phyloP scores from a whole-genome alignment of 306 rosid species.

The Rosa persica region DNA sequence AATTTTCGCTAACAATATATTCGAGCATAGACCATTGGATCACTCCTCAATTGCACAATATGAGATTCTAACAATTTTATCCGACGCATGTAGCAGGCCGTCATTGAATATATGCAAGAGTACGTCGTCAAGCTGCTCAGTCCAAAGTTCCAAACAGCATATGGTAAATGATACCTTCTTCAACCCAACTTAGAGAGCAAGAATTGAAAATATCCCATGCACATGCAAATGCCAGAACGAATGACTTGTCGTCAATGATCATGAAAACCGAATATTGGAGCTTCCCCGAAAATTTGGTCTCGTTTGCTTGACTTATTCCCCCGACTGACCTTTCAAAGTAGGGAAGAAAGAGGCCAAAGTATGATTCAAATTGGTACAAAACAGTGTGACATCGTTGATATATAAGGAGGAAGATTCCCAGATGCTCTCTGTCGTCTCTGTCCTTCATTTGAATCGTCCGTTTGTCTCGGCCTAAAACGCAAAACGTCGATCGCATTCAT shows the following conservation, averaged over 20 bases:
- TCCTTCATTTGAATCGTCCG: neutral
- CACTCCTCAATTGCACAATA: neutral
- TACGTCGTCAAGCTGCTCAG: neutral
- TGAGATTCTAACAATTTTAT: neutral
- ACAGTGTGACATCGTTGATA: neutral
- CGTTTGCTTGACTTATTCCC: neutral
- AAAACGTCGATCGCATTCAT: neutral
- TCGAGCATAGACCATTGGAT: neutral
- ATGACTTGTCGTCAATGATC: neutral
- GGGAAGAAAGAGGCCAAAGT: neutral
- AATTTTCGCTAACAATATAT: neutral
- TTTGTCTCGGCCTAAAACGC: neutral
- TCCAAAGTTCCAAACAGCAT: neutral
- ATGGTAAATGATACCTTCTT: neutral
- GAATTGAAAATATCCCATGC: neutral
- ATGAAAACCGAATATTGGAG: neutral
- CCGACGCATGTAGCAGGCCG: neutral
- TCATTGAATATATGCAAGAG: neutral
- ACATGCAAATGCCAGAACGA: neutral
- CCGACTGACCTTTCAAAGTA: neutral
- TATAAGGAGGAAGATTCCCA: neutral
- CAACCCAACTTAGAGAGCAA: neutral
- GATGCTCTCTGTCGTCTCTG: neutral
- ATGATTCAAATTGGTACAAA: constrained; percentile 7
- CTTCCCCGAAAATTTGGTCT: neutral